phyloP scores from a whole-genome alignment of 2,329 filamentous ascomycete species.

The Ophiosphaerella korrae region DNA sequence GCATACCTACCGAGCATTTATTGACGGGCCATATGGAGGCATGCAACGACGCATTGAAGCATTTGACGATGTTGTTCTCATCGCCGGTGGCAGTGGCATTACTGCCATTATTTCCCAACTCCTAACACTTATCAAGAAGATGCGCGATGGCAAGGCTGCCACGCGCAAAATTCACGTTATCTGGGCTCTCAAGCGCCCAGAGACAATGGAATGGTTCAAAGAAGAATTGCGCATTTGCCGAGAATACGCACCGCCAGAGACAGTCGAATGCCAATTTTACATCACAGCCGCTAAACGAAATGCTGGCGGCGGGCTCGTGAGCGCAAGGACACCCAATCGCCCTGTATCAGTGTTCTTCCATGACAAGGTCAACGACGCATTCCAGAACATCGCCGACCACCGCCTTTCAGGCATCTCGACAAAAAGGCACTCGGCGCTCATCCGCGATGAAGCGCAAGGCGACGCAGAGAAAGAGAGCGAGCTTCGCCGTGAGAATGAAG shows the following conservation, averaged over 20 bases:
- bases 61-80: slow-evolving; percentile 91
- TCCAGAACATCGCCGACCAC: slow-evolving; percentile 84
- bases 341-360: slow-evolving; percentile 78
- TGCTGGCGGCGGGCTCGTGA: slow-evolving; percentile 55
- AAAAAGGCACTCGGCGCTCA: slow-evolving; percentile 77
- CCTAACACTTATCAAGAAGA: slow-evolving; percentile 91
- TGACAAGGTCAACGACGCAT: slow-evolving; percentile 85
- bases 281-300: slow-evolving; percentile 76
- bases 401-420: slow-evolving; percentile 51
- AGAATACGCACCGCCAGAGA: slow-evolving; percentile 84
- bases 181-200: slow-evolving; percentile 90
- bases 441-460: slow-evolving; percentile 79
- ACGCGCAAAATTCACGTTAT: slow-evolving; percentile 89
- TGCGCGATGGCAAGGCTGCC: slow-evolving; percentile 92
- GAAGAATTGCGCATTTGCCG: slow-evolving; percentile 92
- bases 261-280: slow-evolving; percentile 92
- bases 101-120: slow-evolving; percentile 92
- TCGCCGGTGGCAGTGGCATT: slow-evolving; percentile 92
- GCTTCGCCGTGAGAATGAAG: slow-evolving; percentile 80
- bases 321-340: slow-evolving; percentile 55
- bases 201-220: slow-evolving; percentile 97
- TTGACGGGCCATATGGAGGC: slow-evolving; percentile 93
- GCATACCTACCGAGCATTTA: slow-evolving; percentile 88
- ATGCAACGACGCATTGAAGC: slow-evolving; percentile 89
- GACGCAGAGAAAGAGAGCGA: slow-evolving; percentile 80